These are phyloP conservation scores for Hyphodiscus sp. DNA, from an alignment of 2,329 filamentous ascomycete species.

Conservation along the genomic window DNA sequence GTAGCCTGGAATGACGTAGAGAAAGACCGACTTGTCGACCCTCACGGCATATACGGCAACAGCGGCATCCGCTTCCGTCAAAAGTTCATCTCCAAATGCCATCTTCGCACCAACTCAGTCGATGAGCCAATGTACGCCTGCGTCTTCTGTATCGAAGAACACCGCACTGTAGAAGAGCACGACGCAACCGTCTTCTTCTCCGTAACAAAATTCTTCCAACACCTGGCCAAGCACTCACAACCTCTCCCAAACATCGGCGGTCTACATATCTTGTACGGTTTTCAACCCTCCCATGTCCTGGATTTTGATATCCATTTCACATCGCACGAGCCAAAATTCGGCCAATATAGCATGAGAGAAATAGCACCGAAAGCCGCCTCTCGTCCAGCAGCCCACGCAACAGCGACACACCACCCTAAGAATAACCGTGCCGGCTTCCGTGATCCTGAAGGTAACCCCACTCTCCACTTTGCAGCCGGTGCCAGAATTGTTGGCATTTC, in stretches of 20 bases:
- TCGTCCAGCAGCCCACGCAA: slow-evolving; percentile 21
- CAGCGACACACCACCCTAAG: slow-evolving; percentile 23
- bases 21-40: slow-evolving; percentile 24
- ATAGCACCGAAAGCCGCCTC: slow-evolving; percentile 22
- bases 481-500: slow-evolving; percentile 27
- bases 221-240: slow-evolving; percentile 25
- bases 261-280: slow-evolving; percentile 23
- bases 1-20: slow-evolving; percentile 26
- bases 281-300: slow-evolving; percentile 15
- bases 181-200: slow-evolving; percentile 31
- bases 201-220: slow-evolving; percentile 23
- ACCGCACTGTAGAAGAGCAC: slow-evolving; percentile 27
- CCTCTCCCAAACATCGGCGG: slow-evolving; percentile 25
- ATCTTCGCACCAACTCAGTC: slow-evolving; percentile 22
- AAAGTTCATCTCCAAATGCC: slow-evolving; percentile 27
- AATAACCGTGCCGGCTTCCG: slow-evolving; percentile 7
- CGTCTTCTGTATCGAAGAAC: slow-evolving; percentile 28
- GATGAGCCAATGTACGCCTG: slow-evolving; percentile 30
- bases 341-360: slow-evolving; percentile 18
- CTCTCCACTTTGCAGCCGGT: slow-evolving; percentile 25
- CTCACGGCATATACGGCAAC: slow-evolving; percentile 26
- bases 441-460: slow-evolving; percentile 24
- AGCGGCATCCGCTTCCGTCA: slow-evolving; percentile 26
- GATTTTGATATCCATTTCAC: slow-evolving; percentile 30
- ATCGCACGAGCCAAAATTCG: slow-evolving; percentile 8